Base-by-base conservation (phyloP, 495 filamentous ascomycete genomes). In the Penicillium flavigenum region DNA sequence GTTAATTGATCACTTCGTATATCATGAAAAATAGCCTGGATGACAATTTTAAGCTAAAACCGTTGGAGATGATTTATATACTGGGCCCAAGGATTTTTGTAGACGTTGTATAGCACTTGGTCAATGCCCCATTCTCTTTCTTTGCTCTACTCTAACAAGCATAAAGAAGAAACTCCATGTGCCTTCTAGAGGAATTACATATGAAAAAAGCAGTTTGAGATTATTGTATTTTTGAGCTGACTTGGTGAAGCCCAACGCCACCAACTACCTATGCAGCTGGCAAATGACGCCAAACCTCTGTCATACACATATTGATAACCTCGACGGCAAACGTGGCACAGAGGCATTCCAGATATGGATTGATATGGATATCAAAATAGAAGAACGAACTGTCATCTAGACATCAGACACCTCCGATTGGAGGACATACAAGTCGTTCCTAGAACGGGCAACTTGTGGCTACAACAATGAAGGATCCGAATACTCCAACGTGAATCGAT, bases 251-350 rank as follows among this genome's bases (percentile, higher is more conserved):
- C 29, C 29, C 29, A 29, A 3, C 36, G 51, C 51, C 51, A 43
- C 51, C 26, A 14, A 32, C 31, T 8, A 31, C 27, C 27, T 32
- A 50, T 22, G 10, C 9, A 51, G n/a, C 3, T 1, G n/a, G 27
- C 27, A 32, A 16, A 53, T 53, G 51, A 53, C 38, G 51, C 39
- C 51, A 43, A 17, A 5, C n/a, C 11, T 53, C 39, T 31, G 41
- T 53, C 51, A 53, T 34, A 12, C 24, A 11, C 27, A 20, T n/a
- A 19, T 42, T 38, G 31, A 20, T 32, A 48, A 48, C 14, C 29
- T 49, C 47, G 31, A 36, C 27, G 27, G 19, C 47, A 38, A 50
- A 38, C 12, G 20, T 38, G 20, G 19, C 19, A 50, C 31, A 31
- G 45, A 47, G 45, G 19, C 46, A 48, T 9, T n/a, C 3, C 2